Percentiles rank a stretch among this genome's conserved stretches.
phyloP scores from a whole-genome alignment of 163 green algal genomes.

The Volvox carteri region DNA sequence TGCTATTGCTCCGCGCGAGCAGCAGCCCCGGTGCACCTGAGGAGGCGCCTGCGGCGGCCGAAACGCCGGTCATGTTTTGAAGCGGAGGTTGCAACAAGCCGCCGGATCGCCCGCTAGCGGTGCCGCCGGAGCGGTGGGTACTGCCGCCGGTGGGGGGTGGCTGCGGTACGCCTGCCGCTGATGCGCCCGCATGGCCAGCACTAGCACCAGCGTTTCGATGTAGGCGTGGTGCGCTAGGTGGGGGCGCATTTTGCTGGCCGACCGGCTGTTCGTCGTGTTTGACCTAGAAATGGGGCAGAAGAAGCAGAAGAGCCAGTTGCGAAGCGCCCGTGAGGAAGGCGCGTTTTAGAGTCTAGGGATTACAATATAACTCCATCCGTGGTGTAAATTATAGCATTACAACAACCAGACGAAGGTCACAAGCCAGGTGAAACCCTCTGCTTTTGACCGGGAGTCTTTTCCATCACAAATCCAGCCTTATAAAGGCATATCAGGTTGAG shows the following conservation, averaged over 20 bases:
- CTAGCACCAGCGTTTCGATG: neutral
- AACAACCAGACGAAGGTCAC: too few species aligned
- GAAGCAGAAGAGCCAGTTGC: neutral
- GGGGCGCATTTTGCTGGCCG: neutral
- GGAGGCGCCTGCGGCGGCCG: neutral
- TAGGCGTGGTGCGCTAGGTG: neutral
- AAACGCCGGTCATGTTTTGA: neutral
- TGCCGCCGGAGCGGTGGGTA: neutral
- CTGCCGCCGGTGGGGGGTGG: neutral
- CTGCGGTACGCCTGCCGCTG: neutral
- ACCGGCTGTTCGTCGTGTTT: conserved; percentile 25
- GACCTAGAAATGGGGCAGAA: neutral
- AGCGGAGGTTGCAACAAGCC: neutral
- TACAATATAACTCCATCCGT: neutral
- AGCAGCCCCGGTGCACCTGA: neutral
- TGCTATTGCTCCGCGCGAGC: neutral
- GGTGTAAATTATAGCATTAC: too few species aligned
- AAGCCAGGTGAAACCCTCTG: too few species aligned
- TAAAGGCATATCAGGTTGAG: too few species aligned
- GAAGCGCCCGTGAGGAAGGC: too few species aligned
- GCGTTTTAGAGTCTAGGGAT: neutral
- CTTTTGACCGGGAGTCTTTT: too few species aligned
- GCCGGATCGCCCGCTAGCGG: neutral
- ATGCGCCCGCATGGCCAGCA: neutral
- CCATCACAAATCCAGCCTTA: too few species aligned